Base-by-base conservation (phyloP, 2,329 filamentous ascomycete genomes). In the Hortaea sp. region DNA sequence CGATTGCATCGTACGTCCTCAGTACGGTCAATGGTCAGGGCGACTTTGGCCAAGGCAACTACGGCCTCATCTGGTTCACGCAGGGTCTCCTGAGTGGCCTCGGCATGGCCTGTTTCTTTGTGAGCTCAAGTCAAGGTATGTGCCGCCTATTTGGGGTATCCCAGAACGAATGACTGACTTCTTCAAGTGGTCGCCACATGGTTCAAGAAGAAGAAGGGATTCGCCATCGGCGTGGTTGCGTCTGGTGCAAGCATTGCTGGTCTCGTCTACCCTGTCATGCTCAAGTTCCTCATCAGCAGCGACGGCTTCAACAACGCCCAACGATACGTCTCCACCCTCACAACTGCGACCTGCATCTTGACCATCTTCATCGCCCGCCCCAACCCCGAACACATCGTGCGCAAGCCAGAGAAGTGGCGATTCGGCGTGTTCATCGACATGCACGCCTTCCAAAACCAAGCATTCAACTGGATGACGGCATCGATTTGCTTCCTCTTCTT, bases 61-160 rank as follows among this genome's bases (percentile, higher is more conserved):
- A 70, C 53, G 61, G 52, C 29, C 53, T 66, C 5, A 70, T 72
- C 27, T 71, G 69, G 69, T 56, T 68, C 7, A 69, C 69, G 4
- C 71, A 74, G 54, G 72, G 71, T 4, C 54, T 75, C 35, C 56
- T 73, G 34, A 64, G 65, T 28, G 70, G 70, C 5, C 48, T 74
- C 7, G 72, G 72, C 7, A 74, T 74, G 71, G 65, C 69, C n/a
- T 74, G 70, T 51, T 73, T 72, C 57, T 75, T 75, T 51, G 72
- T 74, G 4, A 67, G 48, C 27, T 72, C 70, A 50, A 74, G 71
- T 27, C 71, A 74, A 61, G 64, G 70, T 73, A 64, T 47, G 66
- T 57, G 13, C 38, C 30, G 12, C 29, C 20, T 20, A 34, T 10
- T 39, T 28, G 2, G 20, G 20, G 20, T 20, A 20, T 20, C 4